Base-by-base conservation (phyloP, 371 early-diverging fungal species). In the Sporodiniella umbellata region DNA sequence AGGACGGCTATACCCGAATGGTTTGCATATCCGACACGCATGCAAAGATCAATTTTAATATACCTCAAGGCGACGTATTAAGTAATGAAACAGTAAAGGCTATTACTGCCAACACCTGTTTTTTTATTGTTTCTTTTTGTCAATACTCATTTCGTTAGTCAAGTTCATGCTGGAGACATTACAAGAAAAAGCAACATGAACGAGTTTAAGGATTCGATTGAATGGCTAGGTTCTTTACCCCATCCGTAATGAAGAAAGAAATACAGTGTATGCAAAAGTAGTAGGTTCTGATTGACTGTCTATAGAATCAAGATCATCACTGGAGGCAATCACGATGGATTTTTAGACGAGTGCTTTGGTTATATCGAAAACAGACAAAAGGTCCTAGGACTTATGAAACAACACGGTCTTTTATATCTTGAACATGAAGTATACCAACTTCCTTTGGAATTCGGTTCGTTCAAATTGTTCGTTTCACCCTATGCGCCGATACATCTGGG, bases 321-420 rank as follows among this genome's bases (percentile, higher is more conserved):
- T 43, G 83, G 64, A 0, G 83, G 83, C 1, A 82, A 82, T 33
- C 83, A 82, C 42, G 83, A 82, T 28, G 54, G 66, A 26, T 49
- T 57, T 6, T 39, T 77, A 3, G 78, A 77, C 28, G 35, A 28
- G 1, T 5, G 1, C 3, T 67, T 62, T 40, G 60, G 54, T 0
- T 55, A 35, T 42, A 37, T 42, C 0, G 24, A 40, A 21, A 17
- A 66, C 30, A 60, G 59, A 19, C 52, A 62, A 25, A 15, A 35
- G 8, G 42, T 76, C 1, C 30, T 72, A 12, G 37, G 48, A 1
- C 23, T 46, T 15, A 56, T 68, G 44, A 45, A 64, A 14, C 30
- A 64, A 26, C 38, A 58, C 23, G 68, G 66, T 1, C 59, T 82
- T 11, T 44, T 57, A 7, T 82, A 80, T 49, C 62, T 82, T 8